phyloP scores from a whole-genome alignment of 2,329 filamentous ascomycete genomes.

The Paracoccidioides brasiliensis region DNA sequence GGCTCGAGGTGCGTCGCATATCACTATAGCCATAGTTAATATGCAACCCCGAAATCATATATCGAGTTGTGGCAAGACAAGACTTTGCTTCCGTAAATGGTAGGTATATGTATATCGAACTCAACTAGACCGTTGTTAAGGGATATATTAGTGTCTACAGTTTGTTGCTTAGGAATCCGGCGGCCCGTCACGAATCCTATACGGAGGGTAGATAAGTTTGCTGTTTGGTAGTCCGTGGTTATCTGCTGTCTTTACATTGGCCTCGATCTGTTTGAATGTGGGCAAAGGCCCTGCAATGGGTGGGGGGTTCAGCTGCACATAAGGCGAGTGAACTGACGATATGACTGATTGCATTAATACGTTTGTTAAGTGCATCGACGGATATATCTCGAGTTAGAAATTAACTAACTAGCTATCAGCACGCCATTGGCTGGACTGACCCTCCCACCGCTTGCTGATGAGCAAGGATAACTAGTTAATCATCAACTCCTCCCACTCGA shows the following conservation, averaged over 20 bases:
- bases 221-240: slow-evolving; percentile 37
- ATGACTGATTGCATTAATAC: too few species aligned
- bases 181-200: slow-evolving; percentile 47
- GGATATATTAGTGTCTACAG: slow-evolving; percentile 48
- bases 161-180: slow-evolving; percentile 37
- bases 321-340: too few species aligned
- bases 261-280: slow-evolving; percentile 44
- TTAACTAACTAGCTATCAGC: not conserved
- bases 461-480: not conserved
- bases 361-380: too few species aligned
- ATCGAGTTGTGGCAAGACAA: not conserved
- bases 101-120: slow-evolving; percentile 60
- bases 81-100: slow-evolving; percentile 49
- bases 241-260: not conserved
- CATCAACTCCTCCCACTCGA: not conserved
- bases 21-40: slow-evolving; percentile 33
- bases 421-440: not conserved
- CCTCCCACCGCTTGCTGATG: not conserved
- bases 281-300: slow-evolving; percentile 51
- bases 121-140: slow-evolving; percentile 50
- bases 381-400: too few species aligned
- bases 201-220: slow-evolving; percentile 47
- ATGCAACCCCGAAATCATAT: not conserved
- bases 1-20: slow-evolving; percentile 46
- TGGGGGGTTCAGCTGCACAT: slow-evolving; percentile 36